Evolutionary conservation across 2,329 filamentous ascomycete species (phyloP), one percentile per base, ranked within the genome.

Genomic region (Aspergillus amoenus): DNA sequence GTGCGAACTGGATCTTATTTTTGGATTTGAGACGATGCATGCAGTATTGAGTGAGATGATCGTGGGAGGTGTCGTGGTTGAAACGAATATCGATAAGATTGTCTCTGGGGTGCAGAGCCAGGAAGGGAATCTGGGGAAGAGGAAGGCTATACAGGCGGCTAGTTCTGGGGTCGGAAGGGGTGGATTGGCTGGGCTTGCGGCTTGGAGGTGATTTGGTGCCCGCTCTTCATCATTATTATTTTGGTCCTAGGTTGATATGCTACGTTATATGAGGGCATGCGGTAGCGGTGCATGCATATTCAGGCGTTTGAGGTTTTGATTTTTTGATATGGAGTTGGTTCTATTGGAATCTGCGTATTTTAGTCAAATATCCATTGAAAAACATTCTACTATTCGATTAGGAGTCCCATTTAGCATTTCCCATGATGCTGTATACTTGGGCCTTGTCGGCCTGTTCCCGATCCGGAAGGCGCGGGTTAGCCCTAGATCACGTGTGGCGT

Each of bases 21-120:
- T 99, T 80, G 97, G 97, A 73, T 99, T 96, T 68, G 94, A 99
- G 82, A 95, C 92, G 15, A 81, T 99, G 68, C 94, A 99, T 79
- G 90, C 93, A 8, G 87, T 92, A 15, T 79, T 97, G 9, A 88
- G 87, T 57, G 93, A 97, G 81, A 96, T 97, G 91, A 89, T 97
- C 56, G 90, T 96, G 15, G 93, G 93, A 13, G 93, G 93, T 1
- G 91, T 97, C 13, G 93, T 97, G 15, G 87, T 97, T 22, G 93
- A 97, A 79, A 97, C 93, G 32, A 91, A 88, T 67, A 77, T 96
- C 60, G 92, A 96, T 57, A 88, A 88, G 73, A 94, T 97, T 54
- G 90, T 97, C 4, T 84, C 90, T 34, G 93, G 91, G 1, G 93
- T 97, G 5, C 87, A 81, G 56, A 83, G 66, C 47, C 75, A 79